Evolutionary conservation across 805 yeast genomes (phyloP), one percentile per base, ranked within the genome.

Genomic region (Starmerella cellae): DNA sequence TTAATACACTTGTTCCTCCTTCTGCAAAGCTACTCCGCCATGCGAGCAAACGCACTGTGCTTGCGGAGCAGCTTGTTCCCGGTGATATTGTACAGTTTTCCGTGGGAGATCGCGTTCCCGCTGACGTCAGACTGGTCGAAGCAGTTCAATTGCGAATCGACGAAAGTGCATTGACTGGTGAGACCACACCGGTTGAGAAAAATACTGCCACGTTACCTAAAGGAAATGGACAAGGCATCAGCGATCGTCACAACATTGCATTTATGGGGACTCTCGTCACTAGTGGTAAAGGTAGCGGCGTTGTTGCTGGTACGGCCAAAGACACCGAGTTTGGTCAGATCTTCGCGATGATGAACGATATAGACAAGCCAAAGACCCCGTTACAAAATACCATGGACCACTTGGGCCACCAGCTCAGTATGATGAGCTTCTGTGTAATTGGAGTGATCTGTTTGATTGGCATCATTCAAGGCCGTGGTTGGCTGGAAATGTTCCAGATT

Each of bases 401-500:
- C 58, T 69, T 91, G 46, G 98, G 98, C 35, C 82, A 83, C 57
- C 95, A 91, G 55, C 68, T 91, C 35, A 83, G 95, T 0, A 59
- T 79, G 24, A 75, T 82, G 55, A 79, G 93, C 62, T 91, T 91
- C 64, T 75, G 69, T 21, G 79, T 88, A 26, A 91, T 91, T 61
- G 95, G 94, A 37, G 60, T 81, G n/a, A 91, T 91, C 57, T 88
- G 95, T 55, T 57, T 91, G 19, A 70, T 91, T 52, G 99, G 98
- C 45, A 70, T 91, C 18, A 45, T 83, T 37, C 95, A 91, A 65
- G 97, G 98, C 38, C 79, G 94, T 48, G 72, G 82, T 9, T 87
- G 96, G 95, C 70, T 91, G 44, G 97, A 91, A 49, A 91, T 93
- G 96, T 88, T 91, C 64, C 95, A 88, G 61, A 85, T 91, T 45